A percentile compares a stretch with the other conserved stretches of the same genome.
phyloP scores from a whole-genome alignment of 1,284 basidiomycete species.

The Termitomyces sp. region DNA sequence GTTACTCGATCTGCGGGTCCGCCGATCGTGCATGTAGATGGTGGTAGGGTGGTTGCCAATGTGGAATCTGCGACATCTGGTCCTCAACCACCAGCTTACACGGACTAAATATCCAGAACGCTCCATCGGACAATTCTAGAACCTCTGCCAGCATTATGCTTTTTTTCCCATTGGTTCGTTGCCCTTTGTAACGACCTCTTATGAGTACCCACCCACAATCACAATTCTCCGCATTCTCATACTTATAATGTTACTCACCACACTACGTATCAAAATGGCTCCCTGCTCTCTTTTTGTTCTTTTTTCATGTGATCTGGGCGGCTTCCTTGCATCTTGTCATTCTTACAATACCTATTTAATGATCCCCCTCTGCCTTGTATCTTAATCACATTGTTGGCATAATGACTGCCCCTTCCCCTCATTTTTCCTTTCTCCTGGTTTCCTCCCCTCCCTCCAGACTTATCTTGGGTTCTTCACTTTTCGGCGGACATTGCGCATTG shows the following conservation, averaged over 20 bases:
- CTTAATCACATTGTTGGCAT: not conserved
- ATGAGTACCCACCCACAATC: not conserved
- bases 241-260: not conserved
- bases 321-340: conserved; percentile 2
- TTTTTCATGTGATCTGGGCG: conserved; percentile 1
- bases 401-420: not conserved
- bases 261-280: conserved; percentile 2
- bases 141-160: not conserved
- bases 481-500: not conserved
- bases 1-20: conserved; percentile 18
- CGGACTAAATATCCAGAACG: not conserved
- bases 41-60: conserved; percentile 17
- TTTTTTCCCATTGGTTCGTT: not conserved
- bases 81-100: conserved; percentile 8
- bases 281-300: not conserved
- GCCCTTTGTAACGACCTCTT: not conserved
- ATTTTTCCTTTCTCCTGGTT: not conserved
- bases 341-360: conserved; percentile 3
- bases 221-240: not conserved
- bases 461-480: not conserved
- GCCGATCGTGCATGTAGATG: conserved; percentile 30
- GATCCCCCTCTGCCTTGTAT: conserved; percentile 1
- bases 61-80: conserved; percentile 4
- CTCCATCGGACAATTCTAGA: not conserved
- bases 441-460: not conserved